Conservation (phyloP, 257 asterid genomes). For the Leonotis leonurus region DNA sequence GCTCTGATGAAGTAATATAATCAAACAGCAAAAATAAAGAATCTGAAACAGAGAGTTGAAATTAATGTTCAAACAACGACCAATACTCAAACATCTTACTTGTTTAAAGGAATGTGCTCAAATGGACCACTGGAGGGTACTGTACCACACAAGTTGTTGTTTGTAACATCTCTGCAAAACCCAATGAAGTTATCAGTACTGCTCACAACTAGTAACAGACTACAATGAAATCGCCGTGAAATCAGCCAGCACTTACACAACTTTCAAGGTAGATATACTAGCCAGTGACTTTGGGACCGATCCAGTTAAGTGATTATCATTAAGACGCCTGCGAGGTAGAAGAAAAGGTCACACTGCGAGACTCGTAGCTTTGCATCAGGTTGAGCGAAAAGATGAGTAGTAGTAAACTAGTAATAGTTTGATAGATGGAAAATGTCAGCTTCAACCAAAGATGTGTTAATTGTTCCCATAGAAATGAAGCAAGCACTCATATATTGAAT, state of each 20-base stretch:
- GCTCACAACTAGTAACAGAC: background rate
- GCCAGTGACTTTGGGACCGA: constrained; percentile 59
- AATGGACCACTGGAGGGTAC: constrained; percentile 83
- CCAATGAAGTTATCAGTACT: constrained; percentile 7
- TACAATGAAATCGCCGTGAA: background rate
- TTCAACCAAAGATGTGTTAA: background rate
- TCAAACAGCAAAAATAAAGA: background rate
- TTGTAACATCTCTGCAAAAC: constrained; percentile 78
- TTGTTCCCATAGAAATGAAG: background rate
- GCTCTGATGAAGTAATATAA: background rate
- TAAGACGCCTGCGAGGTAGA: constrained; percentile 54
- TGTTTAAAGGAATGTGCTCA: constrained; percentile 84
- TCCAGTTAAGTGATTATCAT: constrained; percentile 61
- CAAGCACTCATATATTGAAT: constrained; percentile 7
- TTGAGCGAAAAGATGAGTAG: background rate
- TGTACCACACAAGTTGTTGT: constrained; percentile 77
- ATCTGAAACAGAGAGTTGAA: background rate
- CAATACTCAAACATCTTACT: constrained; percentile 45
- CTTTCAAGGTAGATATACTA: constrained; percentile 60
- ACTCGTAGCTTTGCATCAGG: background rate
- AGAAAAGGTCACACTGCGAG: constrained; percentile 5
- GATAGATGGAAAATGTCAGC: background rate
- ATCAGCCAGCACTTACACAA: constrained; percentile 55
- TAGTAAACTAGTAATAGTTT: background rate
- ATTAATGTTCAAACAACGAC: background rate